Evolutionary conservation across 257 asterid species (phyloP), one percentile per base, ranked within the genome.

Genomic region (Solanum verrucosum): DNA sequence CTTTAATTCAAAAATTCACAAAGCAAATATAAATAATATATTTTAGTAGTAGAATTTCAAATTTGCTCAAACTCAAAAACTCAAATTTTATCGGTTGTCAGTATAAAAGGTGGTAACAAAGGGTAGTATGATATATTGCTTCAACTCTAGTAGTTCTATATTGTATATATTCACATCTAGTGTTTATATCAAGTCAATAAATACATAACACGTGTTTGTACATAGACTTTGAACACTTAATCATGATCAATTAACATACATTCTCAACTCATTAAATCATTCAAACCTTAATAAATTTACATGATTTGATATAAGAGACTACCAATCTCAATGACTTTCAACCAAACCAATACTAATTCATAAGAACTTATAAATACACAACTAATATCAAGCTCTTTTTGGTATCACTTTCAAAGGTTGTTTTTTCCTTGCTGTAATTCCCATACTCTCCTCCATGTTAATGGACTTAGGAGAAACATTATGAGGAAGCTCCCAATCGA

Each of bases 341-440:
- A 35, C 82, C 82, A 73, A 71, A 33, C 40, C 40, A 71, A 71
- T 6, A 68, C 21, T 68, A 68, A 18, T 14, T 13, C 42, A 33
- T 31, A 14, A 71, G 37, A 31, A 31, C 9, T 15, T 71, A 33
- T 71, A 71, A 71, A 71, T 18, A 74, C 15, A 72, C 79, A 10
- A 74, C 83, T 74, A 35, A 74, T 23, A 35, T 35, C 52, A 74
- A 74, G 4, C 49, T 68, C 18, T 84, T 72, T 63, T 91, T 15
- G 92, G 90, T 23, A 91, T 90, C 34, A 91, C 93, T 25, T 42
- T 87, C 74, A 94, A 78, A 5, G 96, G 93, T 21, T 88, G 87
- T 33, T 91, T 90, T 92, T 94, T 20, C 44, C 94, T 88, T 49
- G 88, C 91, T 5, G 92, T 91, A 1, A 90, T 84, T 11, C 97